Evolutionary conservation across 2,329 filamentous ascomycete species (phyloP).

Genomic region (Xylariaceae sp.): DNA sequence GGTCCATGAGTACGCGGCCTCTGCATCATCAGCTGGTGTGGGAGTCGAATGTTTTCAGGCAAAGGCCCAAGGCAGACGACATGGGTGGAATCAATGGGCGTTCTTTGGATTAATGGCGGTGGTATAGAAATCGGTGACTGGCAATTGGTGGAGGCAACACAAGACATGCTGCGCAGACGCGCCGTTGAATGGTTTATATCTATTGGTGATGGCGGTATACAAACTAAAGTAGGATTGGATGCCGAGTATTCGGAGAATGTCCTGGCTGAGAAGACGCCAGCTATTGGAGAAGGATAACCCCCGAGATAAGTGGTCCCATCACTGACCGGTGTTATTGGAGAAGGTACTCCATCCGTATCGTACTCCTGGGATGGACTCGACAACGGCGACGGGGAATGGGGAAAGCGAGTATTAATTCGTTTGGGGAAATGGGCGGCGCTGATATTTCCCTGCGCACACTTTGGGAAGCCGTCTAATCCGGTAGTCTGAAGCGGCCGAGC

Average conservation of each 20-base stretch:
- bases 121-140: conserved; percentile 18
- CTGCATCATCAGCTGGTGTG: conserved; percentile 28
- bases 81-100: conserved; percentile 49
- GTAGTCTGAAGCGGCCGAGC: conserved; percentile 49
- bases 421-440: conserved; percentile 4
- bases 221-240: conserved; percentile 28
- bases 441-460: background rate
- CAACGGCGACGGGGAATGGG: conserved; percentile 30
- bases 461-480: conserved; percentile 45
- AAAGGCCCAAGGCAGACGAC: conserved; percentile 54
- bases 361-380: conserved; percentile 37
- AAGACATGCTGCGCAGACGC: conserved; percentile 30
- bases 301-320: conserved; percentile 40
- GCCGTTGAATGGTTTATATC: conserved; percentile 27
- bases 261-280: conserved; percentile 34
- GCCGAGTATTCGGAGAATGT: conserved; percentile 24
- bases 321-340: conserved; percentile 45
- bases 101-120: conserved; percentile 41
- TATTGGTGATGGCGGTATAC: conserved; percentile 24
- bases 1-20: conserved; percentile 29
- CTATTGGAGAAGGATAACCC: conserved; percentile 43
- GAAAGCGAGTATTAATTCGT: conserved; percentile 31
- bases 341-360: conserved; percentile 41
- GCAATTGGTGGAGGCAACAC: conserved; percentile 24
- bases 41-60: conserved; percentile 45